Base-by-base conservation (phyloP, 2,329 filamentous ascomycete genomes). In the Piedraia hortae region DNA sequence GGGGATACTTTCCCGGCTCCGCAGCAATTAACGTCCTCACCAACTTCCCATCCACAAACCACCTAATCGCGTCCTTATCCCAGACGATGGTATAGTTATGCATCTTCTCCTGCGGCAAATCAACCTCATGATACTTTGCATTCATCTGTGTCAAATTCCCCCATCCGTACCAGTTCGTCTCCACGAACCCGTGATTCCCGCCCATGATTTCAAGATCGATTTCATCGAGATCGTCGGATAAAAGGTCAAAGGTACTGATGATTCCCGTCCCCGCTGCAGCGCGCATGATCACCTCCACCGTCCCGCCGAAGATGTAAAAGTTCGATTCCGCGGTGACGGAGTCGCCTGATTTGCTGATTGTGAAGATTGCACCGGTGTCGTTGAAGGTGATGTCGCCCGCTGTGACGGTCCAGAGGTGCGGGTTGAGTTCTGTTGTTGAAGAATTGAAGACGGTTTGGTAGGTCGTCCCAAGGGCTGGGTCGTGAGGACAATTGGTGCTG, bases 121-220 rank as follows among this genome's bases (percentile, higher is more conserved):
- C 34, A 18, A 73, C 52, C 9, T 48, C 30, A 34, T 66, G 57
- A 48, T 60, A 67, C 26, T 55, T 53, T 35, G 62, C 68, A 31
- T 70, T 66, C 48, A 72, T 26, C 23, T 41, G 38, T 6, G 18
- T 62, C 43, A 61, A 73, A 28, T 57, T 59, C 21, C 70, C 71
- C 53, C 73, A 70, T 46, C 65, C 61, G 45, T 73, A 75, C 47
- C 66, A 82, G 50, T 82, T 82, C 33, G 61, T 69, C 32, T 69
- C 56, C 5, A 61, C 68, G 14, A 54, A 46, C 9, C 53, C 60
- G 24, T 50, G 45, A 37, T 74, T 67, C 25, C 56, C 56, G 20
- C 74, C 74, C 26, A 77, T 56, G 38, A 74, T 72, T 40, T 85
- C 74, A 62, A 74, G 82, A 39, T 90, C 78, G 18, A 89, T 66